A percentile compares a stretch with the other conserved stretches of the same genome.
Evolutionary conservation across 1,284 basidiomycete genomes (phyloP).

Genomic region (Moniliella sp.): DNA sequence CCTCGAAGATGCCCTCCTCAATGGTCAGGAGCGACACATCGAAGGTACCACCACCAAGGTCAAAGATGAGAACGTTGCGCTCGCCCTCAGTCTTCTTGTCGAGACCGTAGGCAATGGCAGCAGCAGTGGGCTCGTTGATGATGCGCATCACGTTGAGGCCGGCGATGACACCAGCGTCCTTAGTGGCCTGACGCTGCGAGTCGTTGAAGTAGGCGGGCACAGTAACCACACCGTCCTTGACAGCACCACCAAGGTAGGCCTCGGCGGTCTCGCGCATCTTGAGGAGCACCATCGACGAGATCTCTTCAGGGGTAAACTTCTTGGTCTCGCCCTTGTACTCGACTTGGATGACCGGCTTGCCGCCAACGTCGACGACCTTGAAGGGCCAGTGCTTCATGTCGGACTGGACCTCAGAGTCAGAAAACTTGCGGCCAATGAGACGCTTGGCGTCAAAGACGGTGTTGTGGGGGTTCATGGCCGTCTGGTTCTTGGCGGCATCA

Average conservation of each 20-base stretch:
- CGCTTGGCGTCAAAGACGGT: conserved; percentile 64
- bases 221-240: conserved; percentile 66
- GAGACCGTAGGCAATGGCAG: conserved; percentile 82
- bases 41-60: conserved; percentile 93
- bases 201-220: conserved; percentile 96
- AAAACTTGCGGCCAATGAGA: conserved; percentile 65
- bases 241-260: conserved; percentile 64
- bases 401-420: conserved; percentile 68
- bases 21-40: conserved; percentile 94
- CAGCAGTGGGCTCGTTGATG: conserved; percentile 95
- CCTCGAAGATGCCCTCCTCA: conserved; percentile 85
- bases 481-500: conserved; percentile 68
- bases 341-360: conserved; percentile 71
- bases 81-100: conserved; percentile 70
- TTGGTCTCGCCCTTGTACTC: conserved; percentile 76
- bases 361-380: conserved; percentile 55
- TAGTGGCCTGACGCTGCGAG: conserved; percentile 82
- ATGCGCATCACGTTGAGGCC: conserved; percentile 88
- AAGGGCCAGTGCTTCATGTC: conserved; percentile 92
- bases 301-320: conserved; percentile 82
- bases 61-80: conserved; percentile 88
- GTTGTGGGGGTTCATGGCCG: conserved; percentile 42
- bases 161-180: conserved; percentile 90
- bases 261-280: conserved; percentile 99
- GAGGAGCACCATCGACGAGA: conserved; percentile 84